Evolutionary conservation across 1,284 basidiomycete species (phyloP).

Genomic region (Waitea zeae): DNA sequence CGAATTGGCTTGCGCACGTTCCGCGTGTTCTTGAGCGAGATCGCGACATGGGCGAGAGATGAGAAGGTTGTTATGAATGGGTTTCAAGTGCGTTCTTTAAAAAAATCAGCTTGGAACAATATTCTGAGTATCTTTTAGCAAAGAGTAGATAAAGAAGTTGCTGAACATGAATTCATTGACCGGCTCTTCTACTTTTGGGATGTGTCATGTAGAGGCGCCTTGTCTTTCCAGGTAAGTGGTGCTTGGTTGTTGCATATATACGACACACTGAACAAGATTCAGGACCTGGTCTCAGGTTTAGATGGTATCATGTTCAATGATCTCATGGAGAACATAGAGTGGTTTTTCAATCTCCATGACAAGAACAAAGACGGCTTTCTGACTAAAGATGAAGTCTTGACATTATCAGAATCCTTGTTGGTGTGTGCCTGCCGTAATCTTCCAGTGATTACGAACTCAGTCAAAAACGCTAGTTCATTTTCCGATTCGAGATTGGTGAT

Average conservation of each 20-base stretch:
- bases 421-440: constrained; percentile 36
- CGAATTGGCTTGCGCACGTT: constrained; percentile 82
- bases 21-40: constrained; percentile 78
- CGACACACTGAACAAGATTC: constrained; percentile 4
- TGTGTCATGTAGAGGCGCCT: constrained; percentile 54
- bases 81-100: constrained; percentile 46
- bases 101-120: constrained; percentile 5
- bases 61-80: constrained; percentile 89
- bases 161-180: constrained; percentile 71
- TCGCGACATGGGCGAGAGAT: constrained; percentile 92
- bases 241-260: background rate
- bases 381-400: constrained; percentile 93
- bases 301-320: constrained; percentile 92
- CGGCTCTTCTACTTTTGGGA: constrained; percentile 90
- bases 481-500: constrained; percentile 94
- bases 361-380: constrained; percentile 90
- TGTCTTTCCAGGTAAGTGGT: constrained; percentile 62
- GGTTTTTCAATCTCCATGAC: constrained; percentile 96
- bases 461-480: constrained; percentile 64
- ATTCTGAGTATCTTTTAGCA: constrained; percentile 25
- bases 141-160: constrained; percentile 63
- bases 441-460: background rate
- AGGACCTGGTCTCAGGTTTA: constrained; percentile 85
- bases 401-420: constrained; percentile 85
- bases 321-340: constrained; percentile 95